These are phyloP conservation scores for Calonectria crousiana DNA, from an alignment of 2,329 filamentous ascomycete species.

Conservation along the genomic window DNA sequence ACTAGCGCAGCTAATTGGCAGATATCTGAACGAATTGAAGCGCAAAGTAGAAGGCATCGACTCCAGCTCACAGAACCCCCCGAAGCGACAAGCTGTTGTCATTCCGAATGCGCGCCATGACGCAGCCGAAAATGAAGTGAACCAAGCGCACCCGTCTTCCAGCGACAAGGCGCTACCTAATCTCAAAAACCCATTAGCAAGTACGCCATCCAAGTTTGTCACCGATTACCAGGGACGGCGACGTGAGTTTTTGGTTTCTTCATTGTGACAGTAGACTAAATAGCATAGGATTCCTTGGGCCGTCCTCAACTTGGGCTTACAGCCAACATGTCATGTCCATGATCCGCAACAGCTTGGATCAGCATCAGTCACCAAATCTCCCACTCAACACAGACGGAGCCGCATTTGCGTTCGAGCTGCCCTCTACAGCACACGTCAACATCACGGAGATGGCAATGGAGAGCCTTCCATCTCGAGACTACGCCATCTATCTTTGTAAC, in stretches of 20 bases:
- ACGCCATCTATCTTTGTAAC: slow-evolving; percentile 20
- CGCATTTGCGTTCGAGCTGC: slow-evolving; percentile 8
- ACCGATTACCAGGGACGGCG: background rate
- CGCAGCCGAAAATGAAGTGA: background rate
- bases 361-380: slow-evolving; percentile 1
- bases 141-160: background rate
- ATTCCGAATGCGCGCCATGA: too few species aligned
- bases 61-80: background rate
- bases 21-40: slow-evolving; percentile 23
- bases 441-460: background rate
- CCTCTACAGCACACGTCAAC: background rate
- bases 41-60: slow-evolving; percentile 6
- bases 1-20: background rate
- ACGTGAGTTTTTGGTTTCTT: background rate
- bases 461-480: slow-evolving; percentile 16
- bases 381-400: slow-evolving; percentile 21
- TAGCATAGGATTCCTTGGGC: slow-evolving; percentile 13
- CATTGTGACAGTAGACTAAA: background rate
- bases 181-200: slow-evolving; percentile 2
- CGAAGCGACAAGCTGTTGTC: background rate
- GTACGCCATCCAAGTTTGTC: slow-evolving; percentile 1
- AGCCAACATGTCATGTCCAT: slow-evolving; percentile 24
- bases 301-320: slow-evolving; percentile 27
- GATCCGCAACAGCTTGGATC: slow-evolving; percentile 10
- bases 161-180: background rate